A percentile compares a stretch with the other conserved stretches of the same genome.
These are phyloP conservation scores for Wickerhamomyces alni DNA, from an alignment of 805 yeast genomes.

Conservation along the genomic window DNA sequence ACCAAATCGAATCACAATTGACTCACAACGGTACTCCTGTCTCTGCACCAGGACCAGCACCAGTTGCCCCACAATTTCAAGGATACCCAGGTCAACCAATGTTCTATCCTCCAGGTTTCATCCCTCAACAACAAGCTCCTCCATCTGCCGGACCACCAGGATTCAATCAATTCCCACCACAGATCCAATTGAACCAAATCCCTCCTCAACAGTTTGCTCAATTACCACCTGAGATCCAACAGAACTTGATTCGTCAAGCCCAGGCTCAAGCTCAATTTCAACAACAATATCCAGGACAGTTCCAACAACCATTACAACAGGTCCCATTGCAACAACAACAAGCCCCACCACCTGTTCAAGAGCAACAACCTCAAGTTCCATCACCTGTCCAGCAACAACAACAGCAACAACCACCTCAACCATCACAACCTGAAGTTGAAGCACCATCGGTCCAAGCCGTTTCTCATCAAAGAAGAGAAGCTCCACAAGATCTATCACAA, in stretches of 20 bases:
- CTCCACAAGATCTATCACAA: slow-evolving; percentile 32
- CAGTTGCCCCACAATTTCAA: slow-evolving; percentile 18
- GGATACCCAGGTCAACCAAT: slow-evolving; percentile 19
- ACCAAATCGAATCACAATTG: slow-evolving; percentile 74
- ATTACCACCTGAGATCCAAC: slow-evolving; percentile 25
- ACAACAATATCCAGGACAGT: slow-evolving; percentile 1
- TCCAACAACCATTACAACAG: slow-evolving; percentile 15
- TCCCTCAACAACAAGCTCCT: slow-evolving; percentile 21
- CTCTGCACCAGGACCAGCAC: slow-evolving; percentile 25
- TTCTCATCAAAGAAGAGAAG: too few species aligned
- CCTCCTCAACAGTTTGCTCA: slow-evolving; percentile 22
- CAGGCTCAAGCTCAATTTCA: slow-evolving; percentile 22
- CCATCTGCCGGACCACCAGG: slow-evolving; percentile 7
- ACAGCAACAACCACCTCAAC: slow-evolving; percentile 11
- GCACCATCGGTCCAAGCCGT: not conserved
- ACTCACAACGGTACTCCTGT: slow-evolving; percentile 7
- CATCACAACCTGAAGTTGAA: slow-evolving; percentile 3
- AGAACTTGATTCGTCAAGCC: slow-evolving; percentile 19
- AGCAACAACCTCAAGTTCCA: slow-evolving; percentile 7
- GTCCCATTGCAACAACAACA: slow-evolving; percentile 20
- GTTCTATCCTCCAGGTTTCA: slow-evolving; percentile 23
- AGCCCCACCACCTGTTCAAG: not conserved
- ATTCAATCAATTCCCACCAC: slow-evolving; percentile 12
- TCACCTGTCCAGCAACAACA: slow-evolving; percentile 4
- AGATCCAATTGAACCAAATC: slow-evolving; percentile 18